phyloP scores from a whole-genome alignment of 306 rosid genomes.

The Vigna trinervia region DNA sequence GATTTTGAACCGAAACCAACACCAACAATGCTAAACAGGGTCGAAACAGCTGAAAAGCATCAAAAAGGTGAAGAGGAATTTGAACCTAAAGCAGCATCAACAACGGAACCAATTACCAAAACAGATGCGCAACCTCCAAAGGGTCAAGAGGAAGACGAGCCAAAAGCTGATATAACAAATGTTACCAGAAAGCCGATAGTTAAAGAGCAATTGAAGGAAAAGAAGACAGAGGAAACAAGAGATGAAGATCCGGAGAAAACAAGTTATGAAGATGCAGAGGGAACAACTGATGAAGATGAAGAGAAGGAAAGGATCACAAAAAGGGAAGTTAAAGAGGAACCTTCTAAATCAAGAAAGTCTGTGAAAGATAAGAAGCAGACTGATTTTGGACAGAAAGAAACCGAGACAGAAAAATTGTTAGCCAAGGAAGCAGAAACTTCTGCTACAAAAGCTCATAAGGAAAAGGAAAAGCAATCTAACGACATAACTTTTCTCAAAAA shows the following conservation, averaged over 20 bases:
- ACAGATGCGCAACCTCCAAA: conserved; percentile 24
- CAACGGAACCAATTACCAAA: neutral
- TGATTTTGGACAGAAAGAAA: conserved; percentile 31
- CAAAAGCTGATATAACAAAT: neutral
- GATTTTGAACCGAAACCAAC: conserved; percentile 21
- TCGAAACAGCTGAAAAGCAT: neutral
- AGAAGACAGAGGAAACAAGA: neutral
- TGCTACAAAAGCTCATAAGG: conserved; percentile 3
- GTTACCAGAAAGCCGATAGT: neutral
- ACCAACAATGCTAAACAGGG: neutral
- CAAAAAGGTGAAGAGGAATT: conserved; percentile 33
- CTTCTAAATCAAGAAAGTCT: conserved; percentile 37
- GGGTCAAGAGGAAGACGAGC: conserved; percentile 24
- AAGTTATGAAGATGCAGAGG: too few species aligned
- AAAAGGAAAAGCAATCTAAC: conserved; percentile 35
- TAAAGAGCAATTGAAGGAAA: conserved; percentile 21
- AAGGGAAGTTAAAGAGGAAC: conserved; percentile 35
- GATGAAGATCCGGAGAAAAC: neutral
- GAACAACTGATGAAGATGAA: too few species aligned
- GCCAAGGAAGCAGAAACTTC: conserved; percentile 21
- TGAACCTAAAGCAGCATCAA: conserved; percentile 32
- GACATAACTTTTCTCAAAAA: neutral
- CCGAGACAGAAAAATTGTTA: neutral
- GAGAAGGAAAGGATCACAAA: conserved; percentile 29
- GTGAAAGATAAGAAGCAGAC: conserved; percentile 34